Conservation (phyloP, 2,329 filamentous ascomycete species). For the Pseudonectria buxi region DNA sequence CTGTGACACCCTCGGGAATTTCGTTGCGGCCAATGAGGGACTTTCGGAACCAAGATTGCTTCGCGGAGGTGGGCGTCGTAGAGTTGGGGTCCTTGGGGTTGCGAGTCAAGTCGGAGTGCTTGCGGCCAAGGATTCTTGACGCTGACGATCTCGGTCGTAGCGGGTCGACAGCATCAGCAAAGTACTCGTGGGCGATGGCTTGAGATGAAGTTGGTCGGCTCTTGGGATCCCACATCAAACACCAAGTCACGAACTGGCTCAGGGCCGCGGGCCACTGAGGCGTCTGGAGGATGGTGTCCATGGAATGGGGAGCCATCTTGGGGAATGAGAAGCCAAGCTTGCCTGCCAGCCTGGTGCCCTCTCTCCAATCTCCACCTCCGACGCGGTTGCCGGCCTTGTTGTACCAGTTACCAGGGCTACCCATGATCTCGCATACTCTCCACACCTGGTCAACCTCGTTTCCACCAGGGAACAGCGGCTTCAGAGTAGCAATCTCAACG, state of each 20-base stretch:
- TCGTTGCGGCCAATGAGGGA: conserved; percentile 81
- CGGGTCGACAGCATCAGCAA: conserved; percentile 85
- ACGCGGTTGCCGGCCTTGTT: conserved; percentile 82
- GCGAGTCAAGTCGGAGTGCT: conserved; percentile 77
- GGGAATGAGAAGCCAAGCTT: conserved; percentile 98
- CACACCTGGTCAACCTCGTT: conserved; percentile 99
- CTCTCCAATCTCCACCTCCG: conserved; percentile 95
- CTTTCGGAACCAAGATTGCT: conserved; percentile 95
- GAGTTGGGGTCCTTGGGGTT: conserved; percentile 51
- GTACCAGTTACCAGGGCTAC: conserved; percentile 96
- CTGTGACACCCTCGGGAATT: conserved; percentile 52
- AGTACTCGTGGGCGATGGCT: conserved; percentile 93
- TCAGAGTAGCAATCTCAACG: conserved; percentile 92
- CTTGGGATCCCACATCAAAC: conserved; percentile 97
- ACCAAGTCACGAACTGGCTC: conserved; percentile 94
- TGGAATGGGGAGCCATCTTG: conserved; percentile 96
- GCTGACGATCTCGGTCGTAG: conserved; percentile 85
- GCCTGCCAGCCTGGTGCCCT: conserved; percentile 83
- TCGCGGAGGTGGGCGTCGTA: conserved; percentile 61
- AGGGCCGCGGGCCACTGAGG: conserved; percentile 89
- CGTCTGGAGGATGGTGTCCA: conserved; percentile 85
- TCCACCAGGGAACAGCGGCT: conserved; percentile 92
- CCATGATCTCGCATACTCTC: conserved; percentile 99
- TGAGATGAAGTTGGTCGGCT: conserved; percentile 84
- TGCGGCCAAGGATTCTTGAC: conserved; percentile 76